Conservation (phyloP, 208 protist genomes). For the Leishmania turanica region DNA sequence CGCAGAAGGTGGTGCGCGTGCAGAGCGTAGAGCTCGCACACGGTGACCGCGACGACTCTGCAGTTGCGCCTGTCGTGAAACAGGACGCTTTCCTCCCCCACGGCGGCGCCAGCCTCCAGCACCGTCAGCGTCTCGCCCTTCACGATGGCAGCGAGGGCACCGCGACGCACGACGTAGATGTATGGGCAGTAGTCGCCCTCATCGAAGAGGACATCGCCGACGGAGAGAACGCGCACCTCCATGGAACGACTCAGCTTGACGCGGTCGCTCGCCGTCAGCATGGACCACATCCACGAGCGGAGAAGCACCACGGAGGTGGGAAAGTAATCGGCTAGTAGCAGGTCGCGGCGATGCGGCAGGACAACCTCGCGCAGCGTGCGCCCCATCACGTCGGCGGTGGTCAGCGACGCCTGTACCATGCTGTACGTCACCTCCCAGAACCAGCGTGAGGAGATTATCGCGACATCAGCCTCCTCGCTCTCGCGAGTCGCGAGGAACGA, state of each 20-base stretch:
- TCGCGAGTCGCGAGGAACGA: constrained; percentile 48
- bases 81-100: constrained; percentile 83
- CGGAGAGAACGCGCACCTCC: constrained; percentile 66
- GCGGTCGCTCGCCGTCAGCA: constrained; percentile 71
- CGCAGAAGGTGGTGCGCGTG: constrained; percentile 54
- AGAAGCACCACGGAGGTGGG: constrained; percentile 72
- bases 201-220: constrained; percentile 75
- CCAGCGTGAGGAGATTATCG: constrained; percentile 79
- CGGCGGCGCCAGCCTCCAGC: constrained; percentile 64
- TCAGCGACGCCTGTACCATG: constrained; percentile 41
- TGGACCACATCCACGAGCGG: constrained; percentile 88
- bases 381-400: constrained; percentile 40
- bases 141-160: constrained; percentile 60
- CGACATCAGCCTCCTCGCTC: constrained; percentile 65
- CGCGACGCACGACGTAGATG: constrained; percentile 85
- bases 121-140: constrained; percentile 68
- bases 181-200: constrained; percentile 70
- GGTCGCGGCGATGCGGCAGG: constrained; percentile 60
- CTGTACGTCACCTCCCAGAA: constrained; percentile 78
- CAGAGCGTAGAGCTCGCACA: constrained; percentile 87
- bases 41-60: constrained; percentile 56
- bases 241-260: constrained; percentile 76
- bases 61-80: constrained; percentile 82
- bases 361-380: constrained; percentile 55
- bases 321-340: constrained; percentile 67